These are phyloP conservation scores for Plantago coronopus DNA, from an alignment of 305 asterid genomes.

Conservation along the genomic window DNA sequence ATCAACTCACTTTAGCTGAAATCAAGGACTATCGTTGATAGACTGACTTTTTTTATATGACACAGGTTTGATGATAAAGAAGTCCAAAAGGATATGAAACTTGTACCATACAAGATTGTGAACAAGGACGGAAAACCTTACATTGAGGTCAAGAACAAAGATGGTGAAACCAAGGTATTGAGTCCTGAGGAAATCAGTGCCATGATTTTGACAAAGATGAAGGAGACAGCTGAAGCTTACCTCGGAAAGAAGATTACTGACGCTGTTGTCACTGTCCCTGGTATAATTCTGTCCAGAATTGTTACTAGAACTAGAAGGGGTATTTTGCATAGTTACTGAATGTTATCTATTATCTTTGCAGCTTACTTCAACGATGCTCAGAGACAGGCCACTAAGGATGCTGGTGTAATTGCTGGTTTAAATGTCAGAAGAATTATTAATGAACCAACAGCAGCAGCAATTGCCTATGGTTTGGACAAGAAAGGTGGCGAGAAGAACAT, in stretches of 20 bases:
- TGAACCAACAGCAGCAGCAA: conserved; percentile 66
- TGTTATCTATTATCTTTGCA: conserved; percentile 18
- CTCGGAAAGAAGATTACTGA: conserved; percentile 61
- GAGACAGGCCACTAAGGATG: conserved; percentile 59
- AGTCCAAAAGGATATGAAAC: conserved; percentile 55
- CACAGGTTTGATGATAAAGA: conserved; percentile 53
- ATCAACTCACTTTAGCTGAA: neutral
- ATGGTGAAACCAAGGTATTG: conserved; percentile 54
- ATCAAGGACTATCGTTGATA: neutral
- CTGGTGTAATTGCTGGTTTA: conserved; percentile 55
- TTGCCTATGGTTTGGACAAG: conserved; percentile 57
- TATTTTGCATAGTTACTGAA: conserved; percentile 15
- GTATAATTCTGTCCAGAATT: conserved; percentile 18
- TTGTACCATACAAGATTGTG: conserved; percentile 51
- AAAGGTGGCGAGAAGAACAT: conserved; percentile 53
- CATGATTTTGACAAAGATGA: conserved; percentile 55
- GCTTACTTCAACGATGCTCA: conserved; percentile 65
- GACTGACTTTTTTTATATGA: neutral
- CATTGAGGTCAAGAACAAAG: conserved; percentile 48
- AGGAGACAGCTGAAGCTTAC: conserved; percentile 56
- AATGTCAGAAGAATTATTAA: conserved; percentile 51
- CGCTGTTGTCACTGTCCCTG: conserved; percentile 67
- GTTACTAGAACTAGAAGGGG: neutral
- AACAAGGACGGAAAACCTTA: conserved; percentile 58
- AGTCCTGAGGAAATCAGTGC: conserved; percentile 65